Conservation (phyloP, 345 rosid species). For the Eucalyptus paniculata region DNA sequence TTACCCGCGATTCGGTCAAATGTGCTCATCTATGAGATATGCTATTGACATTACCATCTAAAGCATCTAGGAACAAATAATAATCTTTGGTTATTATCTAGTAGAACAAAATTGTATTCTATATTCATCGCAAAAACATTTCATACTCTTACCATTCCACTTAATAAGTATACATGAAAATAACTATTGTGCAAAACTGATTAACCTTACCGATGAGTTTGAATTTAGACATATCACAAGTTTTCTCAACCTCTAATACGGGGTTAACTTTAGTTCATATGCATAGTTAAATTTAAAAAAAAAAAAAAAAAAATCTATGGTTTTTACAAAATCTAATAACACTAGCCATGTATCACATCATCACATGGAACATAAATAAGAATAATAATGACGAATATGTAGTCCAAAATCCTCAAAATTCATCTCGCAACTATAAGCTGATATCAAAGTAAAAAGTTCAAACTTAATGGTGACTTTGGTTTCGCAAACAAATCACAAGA, state of each 20-base stretch:
- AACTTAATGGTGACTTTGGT: background rate
- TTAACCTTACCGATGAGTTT: no score
- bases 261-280: background rate
- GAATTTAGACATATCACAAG: background rate
- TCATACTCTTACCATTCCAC: background rate
- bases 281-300: background rate
- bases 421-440: background rate
- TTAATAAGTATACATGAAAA: background rate
- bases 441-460: background rate
- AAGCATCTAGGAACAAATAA: background rate
- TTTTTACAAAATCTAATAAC: background rate
- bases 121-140: background rate
- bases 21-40: background rate
- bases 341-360: background rate
- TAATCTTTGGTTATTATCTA: background rate
- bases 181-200: background rate
- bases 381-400: background rate
- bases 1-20: background rate
- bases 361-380: background rate
- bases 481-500: background rate
- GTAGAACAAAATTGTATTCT: background rate
- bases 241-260: background rate
- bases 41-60: background rate
- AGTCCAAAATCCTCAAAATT: background rate
- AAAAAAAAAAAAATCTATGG: background rate